A percentile compares a stretch with the other conserved stretches of the same genome.
phyloP scores from a whole-genome alignment of 192 early-diverging fungal species.

The Spizellomyces punctatus region DNA sequence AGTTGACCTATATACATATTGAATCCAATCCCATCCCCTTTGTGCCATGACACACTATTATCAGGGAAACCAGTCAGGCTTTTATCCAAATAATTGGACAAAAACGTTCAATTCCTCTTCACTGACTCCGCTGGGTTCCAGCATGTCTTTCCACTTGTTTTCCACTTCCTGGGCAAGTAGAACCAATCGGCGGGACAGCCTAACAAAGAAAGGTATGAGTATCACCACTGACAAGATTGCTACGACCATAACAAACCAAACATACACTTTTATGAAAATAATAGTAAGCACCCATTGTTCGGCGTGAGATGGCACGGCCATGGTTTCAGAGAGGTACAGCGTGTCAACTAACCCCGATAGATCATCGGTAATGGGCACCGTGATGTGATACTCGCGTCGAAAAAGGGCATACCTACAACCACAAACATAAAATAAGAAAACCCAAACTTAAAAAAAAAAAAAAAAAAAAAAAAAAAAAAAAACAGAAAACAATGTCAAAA shows the following conservation, averaged over 20 bases:
- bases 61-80: too few relatives aligned
- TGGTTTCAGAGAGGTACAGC: neutral
- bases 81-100: too few relatives aligned
- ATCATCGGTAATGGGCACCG: constrained; percentile 5
- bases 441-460: neutral
- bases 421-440: neutral
- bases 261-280: constrained; percentile 13
- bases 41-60: too few relatives aligned
- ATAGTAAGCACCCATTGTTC: constrained; percentile 22
- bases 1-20: neutral
- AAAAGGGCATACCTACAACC: neutral
- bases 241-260: neutral
- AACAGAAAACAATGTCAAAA: neutral
- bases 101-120: neutral
- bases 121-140: neutral
- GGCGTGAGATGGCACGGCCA: neutral
- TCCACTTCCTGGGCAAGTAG: too few relatives aligned
- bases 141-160: neutral
- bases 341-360: constrained; percentile 5
- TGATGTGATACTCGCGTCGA: constrained; percentile 14
- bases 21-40: too few relatives aligned
- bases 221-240: neutral
- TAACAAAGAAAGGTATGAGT: too few relatives aligned
- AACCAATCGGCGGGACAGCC: too few relatives aligned
- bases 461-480: neutral